Evolutionary conservation across 768 basidiomycete species (phyloP).

Genomic region (Agrocybe pediades): DNA sequence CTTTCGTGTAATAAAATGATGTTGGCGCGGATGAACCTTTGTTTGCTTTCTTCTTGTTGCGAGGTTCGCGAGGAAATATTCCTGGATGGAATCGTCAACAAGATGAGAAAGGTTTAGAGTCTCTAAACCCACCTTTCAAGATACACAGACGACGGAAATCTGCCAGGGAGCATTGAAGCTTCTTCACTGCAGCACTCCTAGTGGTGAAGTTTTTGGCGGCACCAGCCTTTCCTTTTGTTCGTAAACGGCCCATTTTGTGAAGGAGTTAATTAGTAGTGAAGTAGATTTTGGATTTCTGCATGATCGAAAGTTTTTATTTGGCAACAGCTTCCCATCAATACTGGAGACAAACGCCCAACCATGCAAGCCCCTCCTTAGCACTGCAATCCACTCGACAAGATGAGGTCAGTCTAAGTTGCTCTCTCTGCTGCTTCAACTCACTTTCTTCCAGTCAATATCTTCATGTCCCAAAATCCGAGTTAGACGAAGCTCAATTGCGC

Average conservation of each 20-base stretch:
- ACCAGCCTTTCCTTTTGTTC: slow-evolving; percentile 85
- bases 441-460: slow-evolving; percentile 80
- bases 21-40: slow-evolving; percentile 97
- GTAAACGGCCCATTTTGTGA: slow-evolving; percentile 66
- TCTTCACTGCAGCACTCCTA: slow-evolving; percentile 88
- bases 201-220: slow-evolving; percentile 93
- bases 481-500: slow-evolving; percentile 95
- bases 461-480: slow-evolving; percentile 94
- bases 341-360: slow-evolving; percentile 10
- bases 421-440: slow-evolving; percentile 8
- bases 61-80: slow-evolving; percentile 96
- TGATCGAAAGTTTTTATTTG: slow-evolving; percentile 37
- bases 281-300: slow-evolving; percentile 3
- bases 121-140: slow-evolving; percentile 71
- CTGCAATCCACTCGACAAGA: slow-evolving; percentile 15
- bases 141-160: slow-evolving; percentile 98
- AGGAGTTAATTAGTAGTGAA: background rate
- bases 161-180: slow-evolving; percentile 93
- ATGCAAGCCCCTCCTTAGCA: background rate
- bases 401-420: slow-evolving; percentile 33
- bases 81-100: slow-evolving; percentile 46
- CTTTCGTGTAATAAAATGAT: slow-evolving; percentile 97
- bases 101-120: background rate
- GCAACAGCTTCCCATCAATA: slow-evolving; percentile 24
- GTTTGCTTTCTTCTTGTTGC: slow-evolving; percentile 89